Evolutionary conservation across 2,329 filamentous ascomycete species (phyloP).

Genomic region (Fusarium nisikadoi): DNA sequence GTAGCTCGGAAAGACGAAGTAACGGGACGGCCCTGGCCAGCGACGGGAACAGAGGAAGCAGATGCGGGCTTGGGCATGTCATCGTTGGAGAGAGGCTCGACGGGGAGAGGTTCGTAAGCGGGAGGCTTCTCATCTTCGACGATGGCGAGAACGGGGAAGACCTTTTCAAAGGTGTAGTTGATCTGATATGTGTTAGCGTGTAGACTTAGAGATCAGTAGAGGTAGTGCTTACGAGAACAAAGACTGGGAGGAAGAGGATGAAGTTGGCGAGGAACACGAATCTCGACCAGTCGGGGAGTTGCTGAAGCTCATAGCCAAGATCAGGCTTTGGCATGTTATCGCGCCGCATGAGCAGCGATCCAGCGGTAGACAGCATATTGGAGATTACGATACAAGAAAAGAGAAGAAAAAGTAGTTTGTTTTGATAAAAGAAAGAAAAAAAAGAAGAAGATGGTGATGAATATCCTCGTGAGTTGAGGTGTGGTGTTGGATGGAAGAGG

Average conservation of each 20-base stretch:
- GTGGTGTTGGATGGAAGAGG: constrained; percentile 14
- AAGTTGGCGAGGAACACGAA: constrained; percentile 54
- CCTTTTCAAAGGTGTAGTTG: constrained; percentile 60
- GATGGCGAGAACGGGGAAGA: constrained; percentile 67
- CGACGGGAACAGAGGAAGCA: constrained; percentile 38
- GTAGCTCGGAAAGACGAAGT: constrained; percentile 64
- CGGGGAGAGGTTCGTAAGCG: constrained; percentile 62
- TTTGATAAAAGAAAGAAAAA: constrained; percentile 4
- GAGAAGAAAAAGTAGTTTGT: not conserved
- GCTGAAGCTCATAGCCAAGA: constrained; percentile 1
- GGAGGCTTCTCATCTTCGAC: constrained; percentile 68
- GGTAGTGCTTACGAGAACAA: constrained; percentile 53
- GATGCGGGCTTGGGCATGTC: constrained; percentile 48
- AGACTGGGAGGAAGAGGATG: constrained; percentile 58
- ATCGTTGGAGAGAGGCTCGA: constrained; percentile 55
- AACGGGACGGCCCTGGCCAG: constrained; percentile 44
- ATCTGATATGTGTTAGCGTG: constrained; percentile 47
- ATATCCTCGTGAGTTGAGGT: not conserved
- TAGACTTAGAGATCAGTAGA: not conserved
- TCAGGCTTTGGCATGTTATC: constrained; percentile 42
- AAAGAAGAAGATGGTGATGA: not conserved
- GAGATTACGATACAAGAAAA: not conserved
- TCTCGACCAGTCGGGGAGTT: constrained; percentile 50
- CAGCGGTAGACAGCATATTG: constrained; percentile 34
- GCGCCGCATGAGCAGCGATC: constrained; percentile 46